Conservation (phyloP, 768 basidiomycete species). For the Leucosporidium creatinivorum region DNA sequence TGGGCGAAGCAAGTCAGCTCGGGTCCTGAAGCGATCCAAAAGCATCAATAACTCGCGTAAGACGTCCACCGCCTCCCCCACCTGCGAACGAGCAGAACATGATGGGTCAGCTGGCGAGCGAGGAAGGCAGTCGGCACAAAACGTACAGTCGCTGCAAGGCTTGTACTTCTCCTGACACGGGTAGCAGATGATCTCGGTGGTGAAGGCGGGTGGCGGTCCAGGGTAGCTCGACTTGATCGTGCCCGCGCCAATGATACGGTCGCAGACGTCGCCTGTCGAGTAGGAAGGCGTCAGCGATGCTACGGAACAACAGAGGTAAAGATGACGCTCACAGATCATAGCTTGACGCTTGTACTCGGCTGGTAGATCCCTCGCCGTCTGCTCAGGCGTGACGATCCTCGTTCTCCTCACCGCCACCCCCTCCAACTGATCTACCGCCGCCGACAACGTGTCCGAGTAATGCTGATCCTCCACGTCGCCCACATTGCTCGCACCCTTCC, state of each 20-base stretch:
- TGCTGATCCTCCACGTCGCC: not conserved
- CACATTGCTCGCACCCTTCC: no score
- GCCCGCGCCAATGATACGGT: conserved; percentile 11
- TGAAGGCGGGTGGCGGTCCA: not conserved
- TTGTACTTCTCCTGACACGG: conserved; percentile 3
- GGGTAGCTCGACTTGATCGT: not conserved
- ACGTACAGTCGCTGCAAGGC: conserved; percentile 10
- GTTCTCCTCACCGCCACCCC: not conserved
- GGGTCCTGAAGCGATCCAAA: no score
- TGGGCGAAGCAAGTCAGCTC: no score
- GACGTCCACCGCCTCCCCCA: not conserved
- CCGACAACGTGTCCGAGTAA: conserved; percentile 8
- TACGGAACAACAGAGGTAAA: no score
- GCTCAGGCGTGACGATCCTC: conserved; percentile 4
- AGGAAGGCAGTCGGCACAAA: no score
- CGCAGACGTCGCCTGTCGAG: conserved; percentile 10
- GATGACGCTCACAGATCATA: not conserved
- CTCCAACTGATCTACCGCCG: conserved; percentile 13
- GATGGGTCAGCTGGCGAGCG: no score
- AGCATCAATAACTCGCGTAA: not conserved
- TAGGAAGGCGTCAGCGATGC: no score
- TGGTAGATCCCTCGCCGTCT: conserved; percentile 3
- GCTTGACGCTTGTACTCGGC: conserved; percentile 2
- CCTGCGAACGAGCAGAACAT: no score
- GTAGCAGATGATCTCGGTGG: conserved; percentile 14